Percentiles rank a stretch among this genome's conserved stretches.
Conservation (phyloP, 441 rosid species). For the Populus hybrid region DNA sequence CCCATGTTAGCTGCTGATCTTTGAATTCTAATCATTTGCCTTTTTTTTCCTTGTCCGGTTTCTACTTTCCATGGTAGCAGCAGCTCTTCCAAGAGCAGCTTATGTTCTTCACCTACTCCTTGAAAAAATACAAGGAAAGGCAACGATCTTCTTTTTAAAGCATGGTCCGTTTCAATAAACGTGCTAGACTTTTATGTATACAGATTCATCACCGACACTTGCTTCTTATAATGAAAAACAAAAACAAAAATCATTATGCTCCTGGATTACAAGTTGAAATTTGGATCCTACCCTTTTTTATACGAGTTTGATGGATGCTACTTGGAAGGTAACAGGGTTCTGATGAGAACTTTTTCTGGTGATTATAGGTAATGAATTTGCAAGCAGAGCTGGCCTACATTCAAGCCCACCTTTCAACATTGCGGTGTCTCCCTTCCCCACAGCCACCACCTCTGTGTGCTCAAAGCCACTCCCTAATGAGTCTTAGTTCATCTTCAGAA, state of each 20-base stretch:
- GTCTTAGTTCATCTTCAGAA: constrained; percentile 18
- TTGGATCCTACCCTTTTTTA: neutral
- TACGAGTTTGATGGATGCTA: neutral
- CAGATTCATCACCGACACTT: neutral
- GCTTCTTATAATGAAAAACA: neutral
- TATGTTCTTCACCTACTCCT: neutral
- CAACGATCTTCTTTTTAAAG: neutral
- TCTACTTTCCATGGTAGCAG: constrained; percentile 7
- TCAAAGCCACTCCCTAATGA: constrained; percentile 15
- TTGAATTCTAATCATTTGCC: neutral
- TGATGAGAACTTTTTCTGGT: neutral
- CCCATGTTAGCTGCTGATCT: neutral
- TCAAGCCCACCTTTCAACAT: constrained; percentile 56
- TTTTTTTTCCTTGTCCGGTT: neutral
- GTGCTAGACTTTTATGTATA: neutral
- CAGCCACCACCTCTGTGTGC: constrained; percentile 21
- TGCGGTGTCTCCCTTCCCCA: constrained; percentile 36
- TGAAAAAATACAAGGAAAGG: neutral
- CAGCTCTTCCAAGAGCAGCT: constrained; percentile 11
- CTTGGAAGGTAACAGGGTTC: neutral
- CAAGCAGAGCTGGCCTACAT: constrained; percentile 72
- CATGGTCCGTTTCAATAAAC: neutral
- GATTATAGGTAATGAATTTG: constrained; percentile 55
- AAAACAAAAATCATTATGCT: neutral
- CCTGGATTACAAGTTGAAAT: neutral